Percentiles rank a stretch among this genome's conserved stretches.
Conservation (phyloP, 768 basidiomycete species). For the Leccinum incarnatum region DNA sequence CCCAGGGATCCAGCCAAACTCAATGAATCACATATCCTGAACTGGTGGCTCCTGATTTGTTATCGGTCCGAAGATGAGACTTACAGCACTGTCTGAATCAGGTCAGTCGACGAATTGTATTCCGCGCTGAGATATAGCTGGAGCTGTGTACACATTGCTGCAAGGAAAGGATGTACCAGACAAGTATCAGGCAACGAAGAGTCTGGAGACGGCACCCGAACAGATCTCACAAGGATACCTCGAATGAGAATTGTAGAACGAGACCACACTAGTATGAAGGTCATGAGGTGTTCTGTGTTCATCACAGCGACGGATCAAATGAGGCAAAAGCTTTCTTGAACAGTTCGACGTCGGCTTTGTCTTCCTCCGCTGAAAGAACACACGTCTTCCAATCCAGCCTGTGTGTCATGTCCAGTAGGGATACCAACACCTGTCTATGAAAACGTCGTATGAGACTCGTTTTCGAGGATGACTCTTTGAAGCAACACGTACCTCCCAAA, state of each 20-base stretch:
- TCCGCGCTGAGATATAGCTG: slow-evolving; percentile 10
- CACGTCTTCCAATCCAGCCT: slow-evolving; percentile 94
- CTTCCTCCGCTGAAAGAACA: slow-evolving; percentile 77
- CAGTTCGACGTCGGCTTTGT: slow-evolving; percentile 73
- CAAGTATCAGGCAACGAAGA: slow-evolving; percentile 43
- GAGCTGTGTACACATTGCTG: slow-evolving; percentile 46
- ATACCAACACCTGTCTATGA: slow-evolving; percentile 74
- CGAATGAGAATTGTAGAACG: not conserved
- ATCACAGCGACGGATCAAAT: slow-evolving; percentile 55
- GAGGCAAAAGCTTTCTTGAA: slow-evolving; percentile 83
- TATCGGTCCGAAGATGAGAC: slow-evolving; percentile 69
- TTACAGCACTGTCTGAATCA: slow-evolving; percentile 85
- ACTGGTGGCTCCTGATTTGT: slow-evolving; percentile 97
- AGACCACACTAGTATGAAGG: not conserved
- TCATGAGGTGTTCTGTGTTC: not conserved
- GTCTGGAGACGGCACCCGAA: slow-evolving; percentile 35
- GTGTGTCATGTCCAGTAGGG: slow-evolving; percentile 70
- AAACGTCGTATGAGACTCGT: slow-evolving; percentile 2
- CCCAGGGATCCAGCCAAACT: not conserved
- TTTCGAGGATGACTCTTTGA: not conserved
- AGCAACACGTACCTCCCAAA: slow-evolving; percentile 74
- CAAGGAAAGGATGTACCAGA: slow-evolving; percentile 55
- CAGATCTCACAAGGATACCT: slow-evolving; percentile 16
- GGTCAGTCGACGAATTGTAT: not conserved
- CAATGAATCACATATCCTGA: slow-evolving; percentile 48